These are phyloP conservation scores for Staphylotrichum tortipilum DNA, from an alignment of 495 filamentous ascomycete species.

Conservation along the genomic window DNA sequence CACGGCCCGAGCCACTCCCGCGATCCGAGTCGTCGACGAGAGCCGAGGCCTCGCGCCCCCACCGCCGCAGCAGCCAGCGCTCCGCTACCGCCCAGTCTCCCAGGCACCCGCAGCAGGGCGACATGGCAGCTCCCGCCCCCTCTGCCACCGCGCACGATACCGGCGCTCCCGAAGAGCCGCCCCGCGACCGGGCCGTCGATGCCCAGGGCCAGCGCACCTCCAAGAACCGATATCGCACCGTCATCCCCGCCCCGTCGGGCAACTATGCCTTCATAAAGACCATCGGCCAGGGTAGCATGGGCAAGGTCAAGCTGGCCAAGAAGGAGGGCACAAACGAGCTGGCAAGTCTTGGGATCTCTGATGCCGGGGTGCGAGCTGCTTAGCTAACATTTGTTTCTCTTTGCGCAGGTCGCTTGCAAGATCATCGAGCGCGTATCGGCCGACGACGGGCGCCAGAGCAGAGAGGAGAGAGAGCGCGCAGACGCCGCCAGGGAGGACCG, in stretches of 20 bases:
- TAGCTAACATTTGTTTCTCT: constrained; percentile 10
- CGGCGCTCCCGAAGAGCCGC: constrained; percentile 38
- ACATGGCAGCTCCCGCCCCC: constrained; percentile 45
- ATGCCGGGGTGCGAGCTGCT: background rate
- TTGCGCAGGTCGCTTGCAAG: constrained; percentile 78
- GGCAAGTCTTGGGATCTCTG: constrained; percentile 48
- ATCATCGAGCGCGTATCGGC: constrained; percentile 86
- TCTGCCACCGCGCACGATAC: constrained; percentile 40
- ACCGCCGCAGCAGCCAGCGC: constrained; percentile 36
- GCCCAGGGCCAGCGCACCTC: constrained; percentile 34
- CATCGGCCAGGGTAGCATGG: constrained; percentile 96
- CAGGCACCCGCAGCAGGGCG: constrained; percentile 27
- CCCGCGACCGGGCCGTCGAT: constrained; percentile 26
- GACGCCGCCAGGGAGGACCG: constrained; percentile 96
- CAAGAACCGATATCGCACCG: constrained; percentile 62
- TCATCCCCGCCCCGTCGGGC: constrained; percentile 72
- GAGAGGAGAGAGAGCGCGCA: constrained; percentile 73
- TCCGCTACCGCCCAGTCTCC: constrained; percentile 15
- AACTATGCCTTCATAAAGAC: constrained; percentile 94
- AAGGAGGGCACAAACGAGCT: constrained; percentile 75
- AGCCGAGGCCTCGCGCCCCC: constrained; percentile 36
- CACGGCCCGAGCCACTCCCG: constrained; percentile 23
- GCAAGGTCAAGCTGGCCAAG: constrained; percentile 82
- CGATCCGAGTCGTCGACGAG: constrained; percentile 26
- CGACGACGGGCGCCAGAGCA: constrained; percentile 65